phyloP scores from a whole-genome alignment of 225 moss, liverwort and hornwort genomes.

The Pleurozium schreberi region DNA sequence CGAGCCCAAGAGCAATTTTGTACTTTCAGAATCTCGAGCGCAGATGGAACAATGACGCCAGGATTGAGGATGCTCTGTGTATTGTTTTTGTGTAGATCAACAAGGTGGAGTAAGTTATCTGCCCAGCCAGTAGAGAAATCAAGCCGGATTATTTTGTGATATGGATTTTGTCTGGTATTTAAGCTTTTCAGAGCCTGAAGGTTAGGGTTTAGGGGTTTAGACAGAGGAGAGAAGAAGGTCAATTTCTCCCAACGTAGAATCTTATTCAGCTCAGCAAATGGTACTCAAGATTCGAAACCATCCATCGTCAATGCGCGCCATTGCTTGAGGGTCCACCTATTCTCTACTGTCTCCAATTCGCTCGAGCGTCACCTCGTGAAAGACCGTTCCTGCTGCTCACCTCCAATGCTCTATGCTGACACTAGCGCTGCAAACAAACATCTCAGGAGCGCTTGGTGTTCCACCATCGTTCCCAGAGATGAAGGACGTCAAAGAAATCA shows the following conservation, averaged over 20 bases:
- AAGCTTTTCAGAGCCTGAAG: background rate
- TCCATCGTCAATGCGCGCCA: background rate
- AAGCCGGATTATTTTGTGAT: slow-evolving; percentile 68
- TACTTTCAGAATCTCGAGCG: background rate
- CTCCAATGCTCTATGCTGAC: background rate
- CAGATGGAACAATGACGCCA: background rate
- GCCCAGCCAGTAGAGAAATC: slow-evolving; percentile 51
- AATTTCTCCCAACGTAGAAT: background rate
- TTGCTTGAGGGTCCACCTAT: background rate
- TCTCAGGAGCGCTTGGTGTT: background rate
- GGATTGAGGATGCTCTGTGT: background rate
- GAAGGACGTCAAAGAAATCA: slow-evolving; percentile 7
- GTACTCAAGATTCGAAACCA: background rate
- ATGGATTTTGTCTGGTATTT: background rate
- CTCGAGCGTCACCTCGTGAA: background rate
- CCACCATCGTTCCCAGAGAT: background rate
- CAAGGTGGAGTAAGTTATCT: slow-evolving; percentile 56
- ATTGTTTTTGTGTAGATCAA: slow-evolving; percentile 32
- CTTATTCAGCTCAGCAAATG: background rate
- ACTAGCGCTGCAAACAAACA: background rate
- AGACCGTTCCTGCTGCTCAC: background rate
- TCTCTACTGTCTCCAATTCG: background rate
- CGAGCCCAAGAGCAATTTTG: background rate
- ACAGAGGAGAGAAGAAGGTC: background rate
- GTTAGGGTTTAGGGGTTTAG: background rate